Evolutionary conservation across 2,329 filamentous ascomycete species (phyloP).

Genomic region (Ophiostoma sp.): DNA sequence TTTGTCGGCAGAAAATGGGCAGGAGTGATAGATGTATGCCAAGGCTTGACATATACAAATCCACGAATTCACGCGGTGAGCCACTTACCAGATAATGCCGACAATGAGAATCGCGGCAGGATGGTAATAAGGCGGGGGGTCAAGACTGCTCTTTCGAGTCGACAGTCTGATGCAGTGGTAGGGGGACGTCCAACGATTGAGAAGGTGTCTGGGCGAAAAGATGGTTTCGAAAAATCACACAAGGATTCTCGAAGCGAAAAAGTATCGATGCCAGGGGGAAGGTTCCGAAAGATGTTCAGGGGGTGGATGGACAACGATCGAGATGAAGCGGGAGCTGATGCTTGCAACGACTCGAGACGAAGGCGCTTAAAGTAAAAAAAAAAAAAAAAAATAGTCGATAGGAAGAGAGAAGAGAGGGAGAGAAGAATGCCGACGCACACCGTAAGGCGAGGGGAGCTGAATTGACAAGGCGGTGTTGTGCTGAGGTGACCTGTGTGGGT

Average conservation of each 20-base stretch:
- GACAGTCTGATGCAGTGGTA: conserved; percentile 7
- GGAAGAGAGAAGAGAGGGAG: conserved; percentile 23
- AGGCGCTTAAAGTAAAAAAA: neutral
- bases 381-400: conserved; percentile 16
- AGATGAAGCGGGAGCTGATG: neutral
- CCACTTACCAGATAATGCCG: conserved; percentile 5
- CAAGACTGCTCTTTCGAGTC: conserved; percentile 14
- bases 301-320: neutral
- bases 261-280: conserved; percentile 4
- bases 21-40: neutral
- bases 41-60: neutral
- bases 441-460: conserved; percentile 29
- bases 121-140: neutral
- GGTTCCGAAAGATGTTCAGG: conserved; percentile 5
- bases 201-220: conserved; percentile 2
- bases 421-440: conserved; percentile 39
- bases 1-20: neutral
- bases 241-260: neutral
- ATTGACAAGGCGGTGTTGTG: conserved; percentile 43
- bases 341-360: conserved; percentile 20
- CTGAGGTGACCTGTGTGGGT: conserved; percentile 30
- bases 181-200: neutral
- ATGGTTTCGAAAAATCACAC: neutral
- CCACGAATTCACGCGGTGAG: neutral
- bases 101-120: neutral